phyloP scores from a whole-genome alignment of 441 rosid genomes.

The Erodium texanum region DNA sequence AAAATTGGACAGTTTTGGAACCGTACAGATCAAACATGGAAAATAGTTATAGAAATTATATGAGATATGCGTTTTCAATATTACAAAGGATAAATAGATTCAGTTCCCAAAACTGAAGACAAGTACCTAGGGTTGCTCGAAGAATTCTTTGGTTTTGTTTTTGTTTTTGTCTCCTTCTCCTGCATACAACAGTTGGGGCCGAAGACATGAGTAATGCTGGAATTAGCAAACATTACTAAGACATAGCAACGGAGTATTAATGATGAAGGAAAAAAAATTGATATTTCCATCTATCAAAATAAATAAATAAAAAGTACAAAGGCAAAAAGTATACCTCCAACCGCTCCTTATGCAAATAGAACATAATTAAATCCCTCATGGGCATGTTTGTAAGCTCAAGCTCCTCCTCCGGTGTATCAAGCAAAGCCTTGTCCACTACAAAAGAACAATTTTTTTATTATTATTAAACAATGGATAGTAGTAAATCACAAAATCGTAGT shows the following conservation, averaged over 20 bases:
- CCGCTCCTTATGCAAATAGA: conserved; percentile 58
- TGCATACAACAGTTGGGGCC: conserved; percentile 21
- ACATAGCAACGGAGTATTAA: no score
- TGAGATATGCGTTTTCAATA: not conserved
- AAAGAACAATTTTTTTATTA: not conserved
- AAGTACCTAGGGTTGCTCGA: conserved; percentile 45
- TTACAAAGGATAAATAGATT: not conserved
- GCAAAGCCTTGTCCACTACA: conserved; percentile 56
- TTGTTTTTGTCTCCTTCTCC: conserved; percentile 44
- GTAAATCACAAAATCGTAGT: no score
- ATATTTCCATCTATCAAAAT: not conserved
- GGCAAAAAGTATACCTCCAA: conserved; percentile 34
- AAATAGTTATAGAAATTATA: no score
- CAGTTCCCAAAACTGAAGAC: not conserved
- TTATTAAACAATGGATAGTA: no score
- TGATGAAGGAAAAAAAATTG: no score
- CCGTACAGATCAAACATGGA: no score
- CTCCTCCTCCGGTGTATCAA: conserved; percentile 69
- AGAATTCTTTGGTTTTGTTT: conserved; percentile 18
- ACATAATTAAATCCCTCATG: conserved; percentile 60
- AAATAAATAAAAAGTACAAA: not conserved
- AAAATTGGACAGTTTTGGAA: no score
- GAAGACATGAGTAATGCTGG: not conserved
- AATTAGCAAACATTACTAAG: not conserved
- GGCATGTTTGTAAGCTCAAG: conserved; percentile 45